Base-by-base conservation (phyloP, 805 yeast species). In the Candida nitratophila region DNA sequence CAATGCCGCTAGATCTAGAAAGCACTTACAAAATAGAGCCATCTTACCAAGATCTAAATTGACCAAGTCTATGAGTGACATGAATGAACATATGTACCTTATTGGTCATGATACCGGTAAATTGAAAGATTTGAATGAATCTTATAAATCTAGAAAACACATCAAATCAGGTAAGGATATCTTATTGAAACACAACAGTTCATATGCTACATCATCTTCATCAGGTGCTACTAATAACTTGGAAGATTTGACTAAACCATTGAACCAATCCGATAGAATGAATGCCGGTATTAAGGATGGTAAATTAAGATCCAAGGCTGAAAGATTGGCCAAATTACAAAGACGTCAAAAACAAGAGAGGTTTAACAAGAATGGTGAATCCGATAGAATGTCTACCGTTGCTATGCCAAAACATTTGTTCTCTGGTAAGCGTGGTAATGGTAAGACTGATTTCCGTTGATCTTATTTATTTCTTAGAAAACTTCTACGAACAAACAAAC, bases 401-500 rank as follows among this genome's bases (percentile, higher is more conserved):
- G 71, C 86, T 49, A 67, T 86, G 70, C 96, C 97, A 51, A 91
- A 90, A 74, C 99, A 93, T 70, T 74, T 93, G 76, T 86, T 84
- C 73, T 71, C 88, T 57, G 99, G 99, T 70, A 93, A 93, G 77
- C 82, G 99, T 71, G 95, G 97, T 73, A 81, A 79, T 59, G 97
- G 97, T 66, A 84, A 83, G 66, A 82, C 88, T 51, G 96, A 88
- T 66, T 78, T 86, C 70, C 91, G 98, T 75, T 87, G 73, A n/a
- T 24, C 27, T 24, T 10, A 24, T 24, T 24, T 10, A 24, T n/a
- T n/a, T n/a, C n/a, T n/a, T n/a, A n/a, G n/a, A n/a, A n/a, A n/a
- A n/a, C n/a, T n/a, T n/a, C n/a, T n/a, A n/a, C n/a, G n/a, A n/a
- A n/a, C n/a, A n/a, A n/a, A n/a, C n/a, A n/a, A n/a, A n/a, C n/a